Conservation (phyloP, 1,139 yeast genomes). For the Insectozyma bohioensis region DNA sequence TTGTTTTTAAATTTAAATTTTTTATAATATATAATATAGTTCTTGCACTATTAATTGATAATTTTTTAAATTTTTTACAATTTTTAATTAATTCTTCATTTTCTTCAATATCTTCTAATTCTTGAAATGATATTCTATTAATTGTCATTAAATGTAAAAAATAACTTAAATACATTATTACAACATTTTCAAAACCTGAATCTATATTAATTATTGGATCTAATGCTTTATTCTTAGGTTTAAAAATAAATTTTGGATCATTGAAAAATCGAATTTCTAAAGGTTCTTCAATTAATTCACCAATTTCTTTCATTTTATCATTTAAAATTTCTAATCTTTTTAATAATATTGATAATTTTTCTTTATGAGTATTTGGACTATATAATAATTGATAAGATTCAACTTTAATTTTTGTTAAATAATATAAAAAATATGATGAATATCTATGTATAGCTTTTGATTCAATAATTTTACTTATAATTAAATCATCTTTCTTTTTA, state of each 20-base stretch:
- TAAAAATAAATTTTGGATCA: constrained; percentile 21
- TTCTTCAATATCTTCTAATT: constrained; percentile 18
- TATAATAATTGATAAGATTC: constrained; percentile 28
- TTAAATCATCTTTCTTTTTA: constrained; percentile 4
- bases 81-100: constrained; percentile 15
- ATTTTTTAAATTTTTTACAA: constrained; percentile 18
- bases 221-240: constrained; percentile 5
- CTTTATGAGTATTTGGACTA: constrained; percentile 22
- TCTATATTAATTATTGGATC: constrained; percentile 6
- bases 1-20: constrained; percentile 19
- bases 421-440: constrained; percentile 17
- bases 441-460: constrained; percentile 10
- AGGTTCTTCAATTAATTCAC: constrained; percentile 14
- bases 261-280: constrained; percentile 24
- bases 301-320: constrained; percentile 17
- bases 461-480: constrained; percentile 7
- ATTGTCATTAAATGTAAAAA: constrained; percentile 35
- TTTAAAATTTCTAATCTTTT: constrained; percentile 19
- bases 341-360: constrained; percentile 16
- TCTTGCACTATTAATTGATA: constrained; percentile 32
- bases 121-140: constrained; percentile 32
- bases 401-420: constrained; percentile 26
- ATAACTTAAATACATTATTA: constrained; percentile 27
- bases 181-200: constrained; percentile 17
- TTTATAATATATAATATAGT: constrained; percentile 29